These are phyloP conservation scores for Pyricularia sp. DNA, from an alignment of 2,329 filamentous ascomycete species.

Conservation along the genomic window DNA sequence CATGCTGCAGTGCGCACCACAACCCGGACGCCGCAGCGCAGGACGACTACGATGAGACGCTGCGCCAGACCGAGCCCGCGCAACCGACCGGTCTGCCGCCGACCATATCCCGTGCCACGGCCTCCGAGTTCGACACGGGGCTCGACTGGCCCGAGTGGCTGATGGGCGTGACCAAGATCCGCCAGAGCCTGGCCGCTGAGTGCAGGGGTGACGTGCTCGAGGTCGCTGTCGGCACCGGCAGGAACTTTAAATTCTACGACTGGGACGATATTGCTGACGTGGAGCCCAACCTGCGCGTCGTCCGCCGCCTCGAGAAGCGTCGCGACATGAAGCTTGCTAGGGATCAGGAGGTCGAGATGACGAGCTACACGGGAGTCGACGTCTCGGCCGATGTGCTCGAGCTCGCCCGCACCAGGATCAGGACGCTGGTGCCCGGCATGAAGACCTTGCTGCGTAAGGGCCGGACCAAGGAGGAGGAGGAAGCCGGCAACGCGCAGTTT, in stretches of 20 bases:
- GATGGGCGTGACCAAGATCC: conserved; percentile 44
- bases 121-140: conserved; percentile 47
- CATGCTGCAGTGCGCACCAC: conserved; percentile 3
- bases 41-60: neutral
- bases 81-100: conserved; percentile 39
- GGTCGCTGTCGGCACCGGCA: conserved; percentile 52
- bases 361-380: conserved; percentile 53
- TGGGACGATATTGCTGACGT: conserved; percentile 32
- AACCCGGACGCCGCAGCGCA: conserved; percentile 7
- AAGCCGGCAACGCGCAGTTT: conserved; percentile 2
- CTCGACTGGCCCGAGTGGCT: conserved; percentile 48
- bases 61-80: conserved; percentile 19
- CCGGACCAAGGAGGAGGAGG: neutral
- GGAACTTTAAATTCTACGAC: conserved; percentile 50
- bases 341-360: conserved; percentile 20
- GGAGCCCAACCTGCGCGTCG: conserved; percentile 8
- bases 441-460: conserved; percentile 20
- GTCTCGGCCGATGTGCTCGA: conserved; percentile 52
- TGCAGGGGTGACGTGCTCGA: conserved; percentile 51
- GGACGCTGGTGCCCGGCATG: conserved; percentile 31
- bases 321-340: neutral
- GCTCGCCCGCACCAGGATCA: conserved; percentile 44
- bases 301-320: conserved; percentile 5
- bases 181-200: conserved; percentile 34
- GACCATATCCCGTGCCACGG: conserved; percentile 28